phyloP scores from a whole-genome alignment of 2,329 filamentous ascomycete genomes.

The Hypocrella siamensis region DNA sequence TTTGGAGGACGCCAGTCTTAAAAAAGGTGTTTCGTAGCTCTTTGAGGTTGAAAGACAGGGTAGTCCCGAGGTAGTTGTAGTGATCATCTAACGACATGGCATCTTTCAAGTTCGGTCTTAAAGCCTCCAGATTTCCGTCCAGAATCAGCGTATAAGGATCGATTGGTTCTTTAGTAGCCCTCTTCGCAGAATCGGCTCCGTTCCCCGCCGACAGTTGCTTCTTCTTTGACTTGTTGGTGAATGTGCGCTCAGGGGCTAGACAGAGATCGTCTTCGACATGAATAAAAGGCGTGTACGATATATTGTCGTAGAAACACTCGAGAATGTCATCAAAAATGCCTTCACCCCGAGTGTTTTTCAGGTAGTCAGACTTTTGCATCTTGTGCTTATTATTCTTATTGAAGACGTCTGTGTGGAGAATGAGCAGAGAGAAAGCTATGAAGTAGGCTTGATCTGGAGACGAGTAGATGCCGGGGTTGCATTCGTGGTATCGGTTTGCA shows the following conservation, averaged over 20 bases:
- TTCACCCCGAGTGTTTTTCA: slow-evolving; percentile 86
- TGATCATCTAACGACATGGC: slow-evolving; percentile 84
- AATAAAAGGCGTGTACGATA: slow-evolving; percentile 95
- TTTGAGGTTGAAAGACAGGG: slow-evolving; percentile 59
- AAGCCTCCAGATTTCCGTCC: slow-evolving; percentile 67
- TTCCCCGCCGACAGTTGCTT: slow-evolving; percentile 52
- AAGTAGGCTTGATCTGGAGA: slow-evolving; percentile 94
- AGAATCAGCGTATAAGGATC: slow-evolving; percentile 93
- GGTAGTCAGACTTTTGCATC: slow-evolving; percentile 91
- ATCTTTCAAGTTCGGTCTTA: slow-evolving; percentile 81
- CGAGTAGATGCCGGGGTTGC: slow-evolving; percentile 89
- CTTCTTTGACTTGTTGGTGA: slow-evolving; percentile 56
- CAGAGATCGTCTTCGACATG: slow-evolving; percentile 88
- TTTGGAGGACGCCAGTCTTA: slow-evolving; percentile 81
- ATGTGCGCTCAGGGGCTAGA: slow-evolving; percentile 57
- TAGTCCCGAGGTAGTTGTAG: slow-evolving; percentile 73
- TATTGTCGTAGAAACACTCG: slow-evolving; percentile 96
- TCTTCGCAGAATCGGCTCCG: slow-evolving; percentile 35
- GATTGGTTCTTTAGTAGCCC: slow-evolving; percentile 64
- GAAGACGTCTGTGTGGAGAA: slow-evolving; percentile 96
- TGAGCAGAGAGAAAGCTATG: slow-evolving; percentile 89
- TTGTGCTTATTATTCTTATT: slow-evolving; percentile 99
- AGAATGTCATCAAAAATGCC: slow-evolving; percentile 88
- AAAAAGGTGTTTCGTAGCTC: slow-evolving; percentile 81
- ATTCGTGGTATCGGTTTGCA: slow-evolving; percentile 93